phyloP scores from a whole-genome alignment of 2,329 filamentous ascomycete genomes.

The Boeremia exigua region DNA sequence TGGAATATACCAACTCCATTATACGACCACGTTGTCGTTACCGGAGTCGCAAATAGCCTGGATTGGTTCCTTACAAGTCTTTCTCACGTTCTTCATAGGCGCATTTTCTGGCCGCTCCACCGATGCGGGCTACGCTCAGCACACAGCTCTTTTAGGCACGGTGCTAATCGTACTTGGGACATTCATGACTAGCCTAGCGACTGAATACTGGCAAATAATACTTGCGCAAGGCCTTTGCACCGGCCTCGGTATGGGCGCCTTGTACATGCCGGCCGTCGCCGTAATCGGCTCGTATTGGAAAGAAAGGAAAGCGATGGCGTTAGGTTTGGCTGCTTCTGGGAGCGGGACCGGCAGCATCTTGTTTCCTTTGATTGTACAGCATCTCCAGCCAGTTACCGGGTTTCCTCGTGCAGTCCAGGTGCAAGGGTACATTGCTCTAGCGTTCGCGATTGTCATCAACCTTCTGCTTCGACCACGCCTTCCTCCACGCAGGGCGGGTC shows the following conservation, averaged over 20 bases:
- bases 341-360: constrained; percentile 18
- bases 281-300: constrained; percentile 42
- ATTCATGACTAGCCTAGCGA: constrained; percentile 55
- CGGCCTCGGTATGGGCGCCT: constrained; percentile 33
- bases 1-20: constrained; percentile 41
- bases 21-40: constrained; percentile 30
- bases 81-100: constrained; percentile 54
- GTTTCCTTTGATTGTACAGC: too few species aligned
- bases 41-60: constrained; percentile 56
- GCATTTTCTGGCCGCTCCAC: constrained; percentile 54
- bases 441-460: too few species aligned
- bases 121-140: constrained; percentile 56
- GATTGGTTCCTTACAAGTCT: constrained; percentile 58
- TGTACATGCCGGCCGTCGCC: constrained; percentile 26
- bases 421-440: too few species aligned
- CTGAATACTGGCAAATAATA: constrained; percentile 52
- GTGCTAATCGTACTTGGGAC: constrained; percentile 52
- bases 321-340: constrained; percentile 24
- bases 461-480: too few species aligned
- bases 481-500: too few species aligned
- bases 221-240: constrained; percentile 33
- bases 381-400: too few species aligned
- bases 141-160: constrained; percentile 47
- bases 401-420: too few species aligned
- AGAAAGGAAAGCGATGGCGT: constrained; percentile 9